Conservation (phyloP, 2,329 filamentous ascomycete species). For the Teratosphaeria nubilosa region DNA sequence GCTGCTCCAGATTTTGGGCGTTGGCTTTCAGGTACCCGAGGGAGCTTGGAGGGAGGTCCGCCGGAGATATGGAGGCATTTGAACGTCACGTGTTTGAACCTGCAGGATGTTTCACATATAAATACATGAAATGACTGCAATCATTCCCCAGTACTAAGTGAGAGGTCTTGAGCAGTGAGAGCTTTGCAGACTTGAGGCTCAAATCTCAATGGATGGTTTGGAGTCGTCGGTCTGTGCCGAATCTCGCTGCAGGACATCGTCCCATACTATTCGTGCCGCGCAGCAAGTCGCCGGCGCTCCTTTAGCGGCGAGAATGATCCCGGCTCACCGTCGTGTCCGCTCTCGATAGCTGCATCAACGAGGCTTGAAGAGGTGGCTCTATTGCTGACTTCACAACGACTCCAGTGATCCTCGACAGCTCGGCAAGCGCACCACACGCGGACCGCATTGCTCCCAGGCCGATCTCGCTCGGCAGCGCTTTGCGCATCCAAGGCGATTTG, state of each 20-base stretch:
- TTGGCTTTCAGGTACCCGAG: neutral
- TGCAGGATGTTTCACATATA: too few relatives aligned
- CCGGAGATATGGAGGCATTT: neutral
- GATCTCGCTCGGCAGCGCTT: neutral
- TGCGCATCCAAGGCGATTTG: neutral
- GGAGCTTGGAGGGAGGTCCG: neutral
- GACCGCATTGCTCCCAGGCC: neutral
- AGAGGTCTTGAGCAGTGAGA: too few relatives aligned
- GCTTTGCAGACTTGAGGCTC: too few relatives aligned
- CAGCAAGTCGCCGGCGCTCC: too few relatives aligned
- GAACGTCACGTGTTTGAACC: neutral
- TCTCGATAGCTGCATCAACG: neutral
- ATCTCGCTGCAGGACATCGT: too few relatives aligned
- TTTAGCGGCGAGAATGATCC: too few relatives aligned
- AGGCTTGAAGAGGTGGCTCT: neutral
- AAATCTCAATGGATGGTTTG: neutral
- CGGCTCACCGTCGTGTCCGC: neutral
- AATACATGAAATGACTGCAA: too few relatives aligned
- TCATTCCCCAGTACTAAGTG: neutral
- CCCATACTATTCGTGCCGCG: too few relatives aligned
- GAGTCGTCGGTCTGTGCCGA: neutral
- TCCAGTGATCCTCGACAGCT: neutral
- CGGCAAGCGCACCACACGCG: neutral
- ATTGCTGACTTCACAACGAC: neutral
- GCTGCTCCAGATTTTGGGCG: neutral